Evolutionary conservation across 139 green algal species (phyloP).

Genomic region (Ettlia oleoabundans): DNA sequence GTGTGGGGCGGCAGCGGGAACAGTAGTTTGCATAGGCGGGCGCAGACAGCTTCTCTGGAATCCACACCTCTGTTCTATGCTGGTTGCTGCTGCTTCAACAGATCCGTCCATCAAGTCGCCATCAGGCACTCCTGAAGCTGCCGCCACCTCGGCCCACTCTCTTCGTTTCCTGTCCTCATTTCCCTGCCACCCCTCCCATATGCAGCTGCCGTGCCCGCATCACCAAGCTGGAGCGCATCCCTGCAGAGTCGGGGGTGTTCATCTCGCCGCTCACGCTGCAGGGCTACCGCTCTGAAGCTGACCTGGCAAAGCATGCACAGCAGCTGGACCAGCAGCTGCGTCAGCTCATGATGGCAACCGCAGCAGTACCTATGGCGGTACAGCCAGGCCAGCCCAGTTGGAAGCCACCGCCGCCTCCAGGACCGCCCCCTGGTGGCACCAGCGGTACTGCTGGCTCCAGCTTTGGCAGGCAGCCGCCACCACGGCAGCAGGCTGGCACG

Average conservation of each 20-base stretch:
- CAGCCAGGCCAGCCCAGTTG: neutral
- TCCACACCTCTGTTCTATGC: no score
- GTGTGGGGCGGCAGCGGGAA: no score
- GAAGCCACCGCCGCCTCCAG: slow-evolving; percentile 17
- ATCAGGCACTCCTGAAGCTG: no score
- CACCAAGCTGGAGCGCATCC: slow-evolving; percentile 64
- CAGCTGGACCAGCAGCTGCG: slow-evolving; percentile 47
- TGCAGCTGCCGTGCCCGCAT: slow-evolving; percentile 69
- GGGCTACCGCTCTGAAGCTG: slow-evolving; percentile 51
- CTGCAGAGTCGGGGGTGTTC: slow-evolving; percentile 57
- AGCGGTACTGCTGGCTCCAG: no score
- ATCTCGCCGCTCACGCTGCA: slow-evolving; percentile 77
- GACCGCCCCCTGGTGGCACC: neutral
- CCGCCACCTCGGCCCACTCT: neutral
- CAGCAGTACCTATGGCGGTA: neutral
- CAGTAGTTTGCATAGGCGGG: no score
- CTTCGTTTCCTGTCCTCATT: no score
- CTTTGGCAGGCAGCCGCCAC: no score
- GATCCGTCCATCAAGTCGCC: no score
- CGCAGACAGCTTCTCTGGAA: no score
- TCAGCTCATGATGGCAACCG: neutral
- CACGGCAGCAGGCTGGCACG: no score
- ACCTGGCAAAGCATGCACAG: slow-evolving; percentile 58
- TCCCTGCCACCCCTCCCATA: neutral
- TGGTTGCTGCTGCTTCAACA: no score